Conservation (phyloP, 2,329 filamentous ascomycete genomes). For the Epichloe sp. region DNA sequence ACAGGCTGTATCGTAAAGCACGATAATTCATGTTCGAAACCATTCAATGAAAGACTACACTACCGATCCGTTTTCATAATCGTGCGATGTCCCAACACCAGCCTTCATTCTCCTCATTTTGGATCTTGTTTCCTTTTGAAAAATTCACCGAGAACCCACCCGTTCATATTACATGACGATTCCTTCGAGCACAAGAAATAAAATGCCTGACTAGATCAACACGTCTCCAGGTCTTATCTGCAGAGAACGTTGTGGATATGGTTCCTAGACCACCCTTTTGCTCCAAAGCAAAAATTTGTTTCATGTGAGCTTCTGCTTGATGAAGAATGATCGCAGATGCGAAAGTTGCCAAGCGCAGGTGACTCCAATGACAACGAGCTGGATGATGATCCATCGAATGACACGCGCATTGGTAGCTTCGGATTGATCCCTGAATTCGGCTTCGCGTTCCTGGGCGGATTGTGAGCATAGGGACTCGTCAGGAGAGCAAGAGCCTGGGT, state of each 20-base stretch:
- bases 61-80: neutral
- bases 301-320: conserved; percentile 97
- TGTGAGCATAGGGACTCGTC: neutral
- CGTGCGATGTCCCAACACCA: neutral
- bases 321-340: conserved; percentile 93
- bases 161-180: neutral
- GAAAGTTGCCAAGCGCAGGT: conserved; percentile 97
- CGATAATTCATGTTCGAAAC: neutral
- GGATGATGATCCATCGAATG: conserved; percentile 85
- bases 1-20: too few relatives aligned
- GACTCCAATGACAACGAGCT: conserved; percentile 67
- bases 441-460: conserved; percentile 68
- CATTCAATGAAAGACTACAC: neutral
- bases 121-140: neutral
- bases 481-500: neutral
- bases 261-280: neutral
- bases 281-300: neutral
- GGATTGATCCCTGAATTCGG: conserved; percentile 95
- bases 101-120: neutral
- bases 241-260: neutral
- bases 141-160: neutral
- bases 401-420: conserved; percentile 86
- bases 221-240: neutral
- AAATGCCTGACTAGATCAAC: too few relatives aligned
- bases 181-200: too few relatives aligned